phyloP scores from a whole-genome alignment of 805 yeast species.

The Barnettozyma wickerhamii region DNA sequence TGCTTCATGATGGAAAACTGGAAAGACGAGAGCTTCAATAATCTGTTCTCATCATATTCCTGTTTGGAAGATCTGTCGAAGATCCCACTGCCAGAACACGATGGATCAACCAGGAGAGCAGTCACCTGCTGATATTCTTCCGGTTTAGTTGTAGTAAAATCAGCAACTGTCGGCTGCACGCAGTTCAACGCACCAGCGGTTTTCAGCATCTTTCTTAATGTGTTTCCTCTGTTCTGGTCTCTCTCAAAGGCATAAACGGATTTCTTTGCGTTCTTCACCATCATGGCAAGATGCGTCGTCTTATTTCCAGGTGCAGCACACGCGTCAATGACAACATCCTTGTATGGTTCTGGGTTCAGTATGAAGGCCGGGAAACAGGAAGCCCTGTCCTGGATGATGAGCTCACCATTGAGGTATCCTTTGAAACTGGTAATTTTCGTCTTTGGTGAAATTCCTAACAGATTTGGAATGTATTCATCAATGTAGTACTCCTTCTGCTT shows the following conservation, averaged over 20 bases:
- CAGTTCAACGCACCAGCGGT: conserved; percentile 60
- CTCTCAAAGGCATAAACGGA: conserved; percentile 82
- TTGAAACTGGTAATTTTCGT: conserved; percentile 65
- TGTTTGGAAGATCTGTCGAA: conserved; percentile 60
- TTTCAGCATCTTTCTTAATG: conserved; percentile 70
- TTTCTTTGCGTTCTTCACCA: conserved; percentile 36
- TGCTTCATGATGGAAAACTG: conserved; percentile 87
- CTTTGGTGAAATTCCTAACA: conserved; percentile 79
- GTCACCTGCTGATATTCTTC: conserved; percentile 58
- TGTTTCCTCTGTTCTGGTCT: conserved; percentile 66
- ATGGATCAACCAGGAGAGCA: conserved; percentile 90
- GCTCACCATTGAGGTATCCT: conserved; percentile 67
- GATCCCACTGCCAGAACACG: conserved; percentile 97
- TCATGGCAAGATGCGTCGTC: conserved; percentile 86
- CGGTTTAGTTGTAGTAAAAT: conserved; percentile 40
- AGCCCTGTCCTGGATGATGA: conserved; percentile 93
- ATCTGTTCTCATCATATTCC: conserved; percentile 47
- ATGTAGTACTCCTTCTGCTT: conserved; percentile 57
- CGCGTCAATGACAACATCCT: conserved; percentile 75
- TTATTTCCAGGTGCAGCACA: conserved; percentile 99
- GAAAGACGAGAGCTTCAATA: conserved; percentile 74
- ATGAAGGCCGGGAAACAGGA: conserved; percentile 95
- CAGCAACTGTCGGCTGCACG: conserved; percentile 48
- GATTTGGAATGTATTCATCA: conserved; percentile 69
- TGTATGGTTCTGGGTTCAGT: conserved; percentile 50